phyloP scores from a whole-genome alignment of 371 early-diverging fungal species.

The Apophysomyces ossiformis region DNA sequence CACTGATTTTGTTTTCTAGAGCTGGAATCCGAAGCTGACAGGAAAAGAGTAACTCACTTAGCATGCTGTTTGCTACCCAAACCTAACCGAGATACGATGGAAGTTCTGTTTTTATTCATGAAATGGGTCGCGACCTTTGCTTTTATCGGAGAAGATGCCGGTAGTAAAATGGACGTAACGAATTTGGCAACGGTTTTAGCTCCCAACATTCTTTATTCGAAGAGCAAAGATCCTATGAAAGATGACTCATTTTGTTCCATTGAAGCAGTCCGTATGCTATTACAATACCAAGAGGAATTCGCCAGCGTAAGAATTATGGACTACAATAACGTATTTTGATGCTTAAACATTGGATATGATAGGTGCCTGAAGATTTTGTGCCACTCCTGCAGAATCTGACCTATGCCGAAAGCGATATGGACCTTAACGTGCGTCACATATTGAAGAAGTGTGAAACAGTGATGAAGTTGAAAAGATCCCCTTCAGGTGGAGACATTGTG shows the following conservation, averaged over 20 bases:
- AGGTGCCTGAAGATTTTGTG: constrained; percentile 74
- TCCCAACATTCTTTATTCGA: constrained; percentile 91
- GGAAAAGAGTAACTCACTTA: constrained; percentile 76
- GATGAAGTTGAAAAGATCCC: constrained; percentile 52
- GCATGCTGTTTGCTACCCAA: constrained; percentile 88
- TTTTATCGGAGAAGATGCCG: constrained; percentile 66
- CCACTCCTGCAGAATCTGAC: constrained; percentile 62
- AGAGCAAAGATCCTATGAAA: constrained; percentile 70
- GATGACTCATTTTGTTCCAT: constrained; percentile 75
- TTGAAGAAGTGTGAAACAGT: constrained; percentile 68
- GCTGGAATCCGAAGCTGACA: constrained; percentile 55
- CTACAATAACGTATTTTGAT: neutral
- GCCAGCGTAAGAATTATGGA: constrained; percentile 55
- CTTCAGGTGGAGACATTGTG: constrained; percentile 21
- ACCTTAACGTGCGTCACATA: constrained; percentile 65
- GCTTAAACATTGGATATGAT: neutral
- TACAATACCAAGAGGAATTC: constrained; percentile 77
- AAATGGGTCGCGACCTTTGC: constrained; percentile 81
- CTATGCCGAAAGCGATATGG: constrained; percentile 59
- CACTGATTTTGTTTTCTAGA: constrained; percentile 32
- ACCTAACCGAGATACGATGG: constrained; percentile 91
- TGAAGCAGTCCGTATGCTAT: constrained; percentile 71
- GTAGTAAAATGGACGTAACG: constrained; percentile 88
- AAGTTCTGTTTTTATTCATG: constrained; percentile 87
- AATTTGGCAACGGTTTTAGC: constrained; percentile 94